Base-by-base conservation (phyloP, 176 grass and related monocot genomes). In the Metroxylon sagu region DNA sequence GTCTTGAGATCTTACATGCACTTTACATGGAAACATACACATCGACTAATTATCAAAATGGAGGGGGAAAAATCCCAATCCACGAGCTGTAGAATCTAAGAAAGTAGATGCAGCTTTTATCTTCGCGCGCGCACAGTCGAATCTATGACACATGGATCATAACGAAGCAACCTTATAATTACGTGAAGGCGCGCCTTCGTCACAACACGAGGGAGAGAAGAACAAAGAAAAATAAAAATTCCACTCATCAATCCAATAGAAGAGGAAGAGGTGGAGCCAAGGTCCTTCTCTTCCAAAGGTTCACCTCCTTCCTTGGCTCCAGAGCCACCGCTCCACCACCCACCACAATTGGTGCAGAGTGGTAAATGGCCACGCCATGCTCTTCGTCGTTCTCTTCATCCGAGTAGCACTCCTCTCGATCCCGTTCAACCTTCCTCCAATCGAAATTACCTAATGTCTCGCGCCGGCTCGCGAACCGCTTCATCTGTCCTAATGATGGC, bases 211-310 rank as follows among this genome's bases (percentile, higher is more conserved):
- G 21, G 21, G 21, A 23, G 21, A 23, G 21, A 23, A 23, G 21
- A 23, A 23, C 21, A 23, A 23, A 23, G 21, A 23, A 23, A 23
- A 23, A 23, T 23, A 23, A 23, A 23, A 23, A 23, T 23, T 23
- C 21, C 21, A 23, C 21, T 23, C 21, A 23, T 43, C 35, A 88
- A 14, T 62, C 53, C 8, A 90, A 39, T 3, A 59, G 61, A 14
- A 93, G 88, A 61, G 79, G 82, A 31, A 49, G 29, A 27, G 81
- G 81, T 8, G 79, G 65, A 43, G 66, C 62, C 51, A 89, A 73
- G 58, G 79, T 83, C 27, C 94, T 89, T 5, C 94, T 89, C 76
- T 79, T 83, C 94, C 94, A 98, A 65, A 98, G 61, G 74, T 85
- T 81, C 17, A 89, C 85, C 84, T 98, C 94, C 84, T 98, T 98